Conservation (phyloP, 768 basidiomycete species). For the Pisolithus sp. region DNA sequence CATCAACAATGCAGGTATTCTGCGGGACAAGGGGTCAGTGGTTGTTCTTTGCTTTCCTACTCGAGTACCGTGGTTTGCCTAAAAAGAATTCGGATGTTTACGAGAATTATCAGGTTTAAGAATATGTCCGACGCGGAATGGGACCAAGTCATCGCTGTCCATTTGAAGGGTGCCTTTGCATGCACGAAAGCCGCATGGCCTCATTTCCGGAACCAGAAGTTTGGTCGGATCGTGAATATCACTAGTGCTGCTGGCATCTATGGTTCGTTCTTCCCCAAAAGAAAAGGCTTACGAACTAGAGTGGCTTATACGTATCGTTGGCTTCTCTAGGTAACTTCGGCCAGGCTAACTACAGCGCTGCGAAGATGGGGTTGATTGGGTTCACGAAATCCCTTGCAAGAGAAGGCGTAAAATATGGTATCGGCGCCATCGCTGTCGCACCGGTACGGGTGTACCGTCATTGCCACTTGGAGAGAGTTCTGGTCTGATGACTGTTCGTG, state of each 20-base stretch:
- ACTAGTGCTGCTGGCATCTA: constrained; percentile 91
- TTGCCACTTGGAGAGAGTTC: not conserved
- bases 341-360: constrained; percentile 95
- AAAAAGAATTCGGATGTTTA: no score
- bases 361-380: constrained; percentile 91
- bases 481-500: not conserved
- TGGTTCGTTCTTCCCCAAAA: constrained; percentile 38
- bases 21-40: constrained; percentile 70
- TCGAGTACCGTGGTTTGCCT: no score
- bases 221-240: constrained; percentile 92
- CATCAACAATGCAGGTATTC: constrained; percentile 94
- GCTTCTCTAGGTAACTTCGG: constrained; percentile 75
- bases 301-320: no score
- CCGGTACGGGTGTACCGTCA: constrained; percentile 49
- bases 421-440: constrained; percentile 81
- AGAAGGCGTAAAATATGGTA: constrained; percentile 90
- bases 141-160: constrained; percentile 83
- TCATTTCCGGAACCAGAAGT: constrained; percentile 89
- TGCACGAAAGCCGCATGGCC: constrained; percentile 97
- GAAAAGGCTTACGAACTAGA: not conserved
- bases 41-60: no score
- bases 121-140: constrained; percentile 96
- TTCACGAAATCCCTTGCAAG: constrained; percentile 91
- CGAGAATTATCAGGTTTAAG: constrained; percentile 60
- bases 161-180: constrained; percentile 88